Conservation (phyloP, 2,329 filamentous ascomycete genomes). For the Xylaria arbuscula region DNA sequence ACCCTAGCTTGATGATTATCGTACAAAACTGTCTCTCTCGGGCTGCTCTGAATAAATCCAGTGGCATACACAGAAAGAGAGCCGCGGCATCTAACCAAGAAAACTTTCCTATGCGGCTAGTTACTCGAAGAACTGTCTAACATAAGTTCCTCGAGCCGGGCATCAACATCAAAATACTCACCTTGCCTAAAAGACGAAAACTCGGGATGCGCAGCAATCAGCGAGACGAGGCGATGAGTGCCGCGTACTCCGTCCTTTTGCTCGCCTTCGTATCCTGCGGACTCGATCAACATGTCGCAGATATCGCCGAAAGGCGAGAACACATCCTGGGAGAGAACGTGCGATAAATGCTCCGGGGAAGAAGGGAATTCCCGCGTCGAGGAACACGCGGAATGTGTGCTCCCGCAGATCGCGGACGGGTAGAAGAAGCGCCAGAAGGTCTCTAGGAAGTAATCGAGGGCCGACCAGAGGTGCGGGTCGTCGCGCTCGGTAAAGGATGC, state of each 20-base stretch:
- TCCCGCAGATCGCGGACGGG: conserved; percentile 17
- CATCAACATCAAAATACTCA: conserved; percentile 27
- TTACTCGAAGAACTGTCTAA: background rate
- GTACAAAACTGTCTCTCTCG: no score
- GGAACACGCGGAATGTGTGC: background rate
- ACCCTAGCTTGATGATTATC: no score
- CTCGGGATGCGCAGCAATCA: conserved; percentile 26
- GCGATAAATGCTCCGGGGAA: background rate
- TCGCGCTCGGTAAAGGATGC: conserved; percentile 1
- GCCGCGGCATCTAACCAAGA: no score
- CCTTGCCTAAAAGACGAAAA: conserved; percentile 24
- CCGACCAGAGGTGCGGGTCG: conserved; percentile 21
- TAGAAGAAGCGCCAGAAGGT: conserved; percentile 33
- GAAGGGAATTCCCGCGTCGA: background rate
- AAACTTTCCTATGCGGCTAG: background rate
- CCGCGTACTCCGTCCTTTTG: background rate
- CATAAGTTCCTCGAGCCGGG: conserved; percentile 7
- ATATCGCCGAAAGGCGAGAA: conserved; percentile 27
- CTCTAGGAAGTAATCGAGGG: conserved; percentile 19
- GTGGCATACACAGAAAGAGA: no score
- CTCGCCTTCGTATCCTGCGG: conserved; percentile 14
- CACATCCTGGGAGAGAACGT: background rate
- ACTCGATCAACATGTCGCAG: conserved; percentile 31
- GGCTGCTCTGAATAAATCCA: no score
- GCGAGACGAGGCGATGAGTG: conserved; percentile 18